A percentile compares a stretch with the other conserved stretches of the same genome.
These are phyloP conservation scores for Epichloe brachyelytri DNA, from an alignment of 2,329 filamentous ascomycete genomes.

Conservation along the genomic window DNA sequence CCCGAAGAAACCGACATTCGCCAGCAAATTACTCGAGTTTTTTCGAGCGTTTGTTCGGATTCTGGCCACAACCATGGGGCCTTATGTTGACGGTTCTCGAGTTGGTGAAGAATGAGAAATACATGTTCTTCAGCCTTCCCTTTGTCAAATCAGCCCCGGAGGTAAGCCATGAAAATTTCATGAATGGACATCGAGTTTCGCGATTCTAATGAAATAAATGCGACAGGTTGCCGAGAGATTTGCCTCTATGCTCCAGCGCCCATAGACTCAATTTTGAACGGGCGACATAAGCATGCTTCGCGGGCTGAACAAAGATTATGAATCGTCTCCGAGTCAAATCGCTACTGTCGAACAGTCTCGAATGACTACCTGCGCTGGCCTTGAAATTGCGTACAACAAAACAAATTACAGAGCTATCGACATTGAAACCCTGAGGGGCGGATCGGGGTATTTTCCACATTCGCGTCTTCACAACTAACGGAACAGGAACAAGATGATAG, in stretches of 20 bases:
- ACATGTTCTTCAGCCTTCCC: conserved; percentile 82
- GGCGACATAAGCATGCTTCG: background rate
- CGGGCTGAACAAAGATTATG: background rate
- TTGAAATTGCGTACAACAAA: background rate
- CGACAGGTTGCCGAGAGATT: conserved; percentile 25
- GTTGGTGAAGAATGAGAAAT: conserved; percentile 80
- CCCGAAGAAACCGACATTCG: conserved; percentile 72
- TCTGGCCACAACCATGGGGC: conserved; percentile 93
- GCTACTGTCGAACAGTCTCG: background rate
- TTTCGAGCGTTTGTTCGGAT: conserved; percentile 74
- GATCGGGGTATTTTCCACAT: background rate
- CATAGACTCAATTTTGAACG: conserved; percentile 10
- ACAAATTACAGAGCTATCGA: background rate
- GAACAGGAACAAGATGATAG: background rate
- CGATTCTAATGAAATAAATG: conserved; percentile 4
- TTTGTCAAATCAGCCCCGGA: conserved; percentile 86
- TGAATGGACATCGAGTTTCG: background rate
- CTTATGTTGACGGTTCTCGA: conserved; percentile 79
- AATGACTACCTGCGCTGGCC: background rate
- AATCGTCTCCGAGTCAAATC: background rate
- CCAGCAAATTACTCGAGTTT: conserved; percentile 77
- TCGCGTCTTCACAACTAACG: background rate
- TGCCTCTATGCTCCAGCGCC: conserved; percentile 21
- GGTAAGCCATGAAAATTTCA: conserved; percentile 33
- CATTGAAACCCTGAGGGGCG: background rate